phyloP scores from a whole-genome alignment of 768 basidiomycete genomes.

The Trametes cinnabarina region DNA sequence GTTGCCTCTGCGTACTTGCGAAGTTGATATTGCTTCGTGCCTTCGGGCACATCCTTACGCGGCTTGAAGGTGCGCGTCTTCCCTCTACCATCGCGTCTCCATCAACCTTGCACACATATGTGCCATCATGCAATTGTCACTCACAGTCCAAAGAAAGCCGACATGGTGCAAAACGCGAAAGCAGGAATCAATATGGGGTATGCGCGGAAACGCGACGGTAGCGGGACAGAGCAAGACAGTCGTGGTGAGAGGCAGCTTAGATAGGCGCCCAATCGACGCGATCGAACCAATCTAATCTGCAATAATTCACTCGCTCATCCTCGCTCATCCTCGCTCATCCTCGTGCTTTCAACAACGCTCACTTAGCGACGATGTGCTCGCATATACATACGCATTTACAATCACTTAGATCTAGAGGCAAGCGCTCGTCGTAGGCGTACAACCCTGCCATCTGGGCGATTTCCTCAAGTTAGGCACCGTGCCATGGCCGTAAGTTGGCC shows the following conservation, averaged over 20 bases:
- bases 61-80: conserved; percentile 97
- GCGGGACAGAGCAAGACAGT: neutral
- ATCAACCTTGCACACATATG: neutral
- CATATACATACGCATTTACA: too few relatives aligned
- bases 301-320: too few relatives aligned
- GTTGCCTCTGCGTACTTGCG: conserved; percentile 98
- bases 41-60: conserved; percentile 90
- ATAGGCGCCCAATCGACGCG: conserved; percentile 9
- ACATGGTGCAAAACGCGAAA: conserved; percentile 46
- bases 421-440: too few relatives aligned
- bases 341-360: too few relatives aligned
- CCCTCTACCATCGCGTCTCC: conserved; percentile 49
- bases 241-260: neutral
- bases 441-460: too few relatives aligned
- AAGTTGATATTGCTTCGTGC: conserved; percentile 96
- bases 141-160: conserved; percentile 87
- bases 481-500: too few relatives aligned
- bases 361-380: too few relatives aligned
- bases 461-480: too few relatives aligned
- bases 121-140: conserved; percentile 25
- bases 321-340: too few relatives aligned
- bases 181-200: neutral
- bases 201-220: neutral
- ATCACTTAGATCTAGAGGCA: too few relatives aligned
- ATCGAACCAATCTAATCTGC: too few relatives aligned